Conservation (phyloP, 2,329 filamentous ascomycete species). For the Monosporascus ibericus region DNA sequence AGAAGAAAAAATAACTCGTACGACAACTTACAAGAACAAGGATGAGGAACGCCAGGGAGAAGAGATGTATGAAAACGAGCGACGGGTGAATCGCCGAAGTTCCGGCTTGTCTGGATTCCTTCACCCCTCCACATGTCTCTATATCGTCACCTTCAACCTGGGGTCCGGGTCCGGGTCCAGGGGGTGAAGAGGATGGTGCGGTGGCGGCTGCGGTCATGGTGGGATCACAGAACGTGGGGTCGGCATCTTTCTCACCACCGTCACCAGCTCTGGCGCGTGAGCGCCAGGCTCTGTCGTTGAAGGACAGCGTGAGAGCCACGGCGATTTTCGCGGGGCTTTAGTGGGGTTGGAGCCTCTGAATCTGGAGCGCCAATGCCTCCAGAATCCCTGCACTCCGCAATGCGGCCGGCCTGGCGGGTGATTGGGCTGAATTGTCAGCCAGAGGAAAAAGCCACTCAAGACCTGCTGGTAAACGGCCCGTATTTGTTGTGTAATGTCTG, state of each 20-base stretch:
- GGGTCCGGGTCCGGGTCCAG: neutral
- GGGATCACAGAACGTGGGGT: neutral
- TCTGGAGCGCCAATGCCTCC: conserved; percentile 12
- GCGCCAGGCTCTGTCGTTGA: conserved; percentile 21
- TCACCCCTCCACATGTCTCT: conserved; percentile 3
- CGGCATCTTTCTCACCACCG: neutral
- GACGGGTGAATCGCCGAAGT: conserved; percentile 5
- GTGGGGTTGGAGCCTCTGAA: conserved; percentile 18
- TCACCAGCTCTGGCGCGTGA: conserved; percentile 21
- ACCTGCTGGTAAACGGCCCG: conserved; percentile 15
- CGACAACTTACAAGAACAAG: conserved; percentile 21
- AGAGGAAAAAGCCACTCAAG: conserved; percentile 6
- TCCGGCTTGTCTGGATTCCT: conserved; percentile 7
- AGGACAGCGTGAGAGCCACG: conserved; percentile 20
- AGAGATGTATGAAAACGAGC: conserved; percentile 15
- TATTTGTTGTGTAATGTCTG: conserved; percentile 9
- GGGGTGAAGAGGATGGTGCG: conserved; percentile 1
- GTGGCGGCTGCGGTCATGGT: neutral
- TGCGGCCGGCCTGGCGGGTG: conserved; percentile 4
- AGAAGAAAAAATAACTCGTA: conserved; percentile 8
- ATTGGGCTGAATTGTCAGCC: conserved; percentile 9
- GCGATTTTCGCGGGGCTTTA: conserved; percentile 28
- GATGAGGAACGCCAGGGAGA: conserved; percentile 17
- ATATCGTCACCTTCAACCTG: conserved; percentile 5
- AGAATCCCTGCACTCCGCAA: conserved; percentile 5